Evolutionary conservation across 75 land plant species (phyloP).

Genomic region (Sequoiadendron giganteum): DNA sequence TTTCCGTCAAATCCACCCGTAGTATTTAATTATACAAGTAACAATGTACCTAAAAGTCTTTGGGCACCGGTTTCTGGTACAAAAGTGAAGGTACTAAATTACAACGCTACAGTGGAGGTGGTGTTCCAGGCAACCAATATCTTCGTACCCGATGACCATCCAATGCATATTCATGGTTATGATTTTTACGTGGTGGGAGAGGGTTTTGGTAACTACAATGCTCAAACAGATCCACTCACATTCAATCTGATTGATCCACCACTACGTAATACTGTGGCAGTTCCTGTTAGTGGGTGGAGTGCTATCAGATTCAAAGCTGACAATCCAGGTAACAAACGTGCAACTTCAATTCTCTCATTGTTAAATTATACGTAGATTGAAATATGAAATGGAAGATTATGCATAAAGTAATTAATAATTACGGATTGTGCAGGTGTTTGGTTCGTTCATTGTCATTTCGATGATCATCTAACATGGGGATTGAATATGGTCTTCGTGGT

Average conservation of each 20-base stretch:
- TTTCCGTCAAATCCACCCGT: slow-evolving; percentile 15
- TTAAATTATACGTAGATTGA: neutral
- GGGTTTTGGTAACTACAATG: slow-evolving; percentile 27
- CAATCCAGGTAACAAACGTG: slow-evolving; percentile 23
- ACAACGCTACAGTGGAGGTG: slow-evolving; percentile 19
- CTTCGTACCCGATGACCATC: slow-evolving; percentile 18
- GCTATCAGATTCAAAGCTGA: slow-evolving; percentile 29
- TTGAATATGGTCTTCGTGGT: slow-evolving; percentile 43
- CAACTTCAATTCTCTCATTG: neutral
- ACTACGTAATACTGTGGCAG: slow-evolving; percentile 16
- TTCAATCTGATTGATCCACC: slow-evolving; percentile 28
- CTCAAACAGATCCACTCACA: slow-evolving; percentile 5
- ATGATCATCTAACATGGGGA: slow-evolving; percentile 40
- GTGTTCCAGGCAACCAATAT: slow-evolving; percentile 21
- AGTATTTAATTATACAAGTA: slow-evolving; percentile 21
- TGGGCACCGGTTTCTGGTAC: slow-evolving; percentile 6
- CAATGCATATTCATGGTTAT: slow-evolving; percentile 31
- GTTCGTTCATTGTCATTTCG: slow-evolving; percentile 41
- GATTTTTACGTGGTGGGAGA: slow-evolving; percentile 23
- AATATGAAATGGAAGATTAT: neutral
- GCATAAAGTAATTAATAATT: neutral
- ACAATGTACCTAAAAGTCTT: neutral
- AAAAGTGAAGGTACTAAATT: slow-evolving; percentile 14
- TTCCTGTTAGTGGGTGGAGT: slow-evolving; percentile 21
- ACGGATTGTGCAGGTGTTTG: slow-evolving; percentile 19